Base-by-base conservation (phyloP, 2,329 filamentous ascomycete genomes). In the Venturia oleaginea region DNA sequence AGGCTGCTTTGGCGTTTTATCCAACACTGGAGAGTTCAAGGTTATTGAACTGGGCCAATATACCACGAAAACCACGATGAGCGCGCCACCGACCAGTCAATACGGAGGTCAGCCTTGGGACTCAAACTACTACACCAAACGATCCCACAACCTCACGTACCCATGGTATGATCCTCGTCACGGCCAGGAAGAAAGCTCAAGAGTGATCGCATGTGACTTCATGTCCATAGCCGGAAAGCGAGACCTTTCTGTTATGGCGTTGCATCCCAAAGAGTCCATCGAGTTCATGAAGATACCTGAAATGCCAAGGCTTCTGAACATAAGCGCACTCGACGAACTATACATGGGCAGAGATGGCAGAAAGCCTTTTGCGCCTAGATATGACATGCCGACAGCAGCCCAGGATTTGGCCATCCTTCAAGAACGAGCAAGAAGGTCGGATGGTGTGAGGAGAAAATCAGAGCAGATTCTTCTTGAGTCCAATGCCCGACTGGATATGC, bases 131-230 rank as follows among this genome's bases (percentile, higher is more conserved):
- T 81, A 81, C 64, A 76, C 78, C 1, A 77, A 76, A 61, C 71
- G 74, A 30, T 76, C 75, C 1, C 77, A 79, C 64, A 73, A 71
- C 40, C 65, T 81, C 6, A 71, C 73, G 59, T 73, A 75, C 64
- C 80, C 82, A 0, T 80, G 74, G 68, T 77, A 81, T 65, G 76
- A 80, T 61, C 74, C 76, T 15, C 71, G 75, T 19, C 74, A 78
- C 38, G 74, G 75, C 0, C 75, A 76, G 51, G 73, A 76, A n/a
- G 78, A 80, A 43, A 78, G 78, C 19, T 73, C 78, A 34, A 77
- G 81, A 22, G 74, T 85, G 22, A 80, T 86, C 19, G 83, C 83
- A 0, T 87, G 86, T 68, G 85, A 87, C 68, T 87, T 85, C 72
- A 77, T 85, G 65, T 79, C 79, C 59, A 24, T 64, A 42, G 74